Evolutionary conservation across 768 basidiomycete genomes (phyloP).

Genomic region (Cyclocybe cylindracea): DNA sequence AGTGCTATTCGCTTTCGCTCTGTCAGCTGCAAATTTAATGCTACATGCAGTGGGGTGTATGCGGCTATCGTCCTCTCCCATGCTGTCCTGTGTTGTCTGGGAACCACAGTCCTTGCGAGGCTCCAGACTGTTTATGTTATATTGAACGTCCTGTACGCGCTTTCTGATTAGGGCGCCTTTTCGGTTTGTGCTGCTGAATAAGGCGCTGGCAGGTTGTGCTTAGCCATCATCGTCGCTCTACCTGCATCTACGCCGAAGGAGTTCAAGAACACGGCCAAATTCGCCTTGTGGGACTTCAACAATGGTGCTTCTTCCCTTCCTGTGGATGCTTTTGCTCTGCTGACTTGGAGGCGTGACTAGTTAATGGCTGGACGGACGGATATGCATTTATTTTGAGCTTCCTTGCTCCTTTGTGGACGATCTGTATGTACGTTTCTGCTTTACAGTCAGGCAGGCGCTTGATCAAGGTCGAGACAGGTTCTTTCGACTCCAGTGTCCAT

Average conservation of each 20-base stretch:
- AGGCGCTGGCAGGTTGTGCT: constrained; percentile 45
- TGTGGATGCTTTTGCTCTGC: background rate
- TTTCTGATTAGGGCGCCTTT: background rate
- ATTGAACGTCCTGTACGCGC: constrained; percentile 64
- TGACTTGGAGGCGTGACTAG: constrained; percentile 24
- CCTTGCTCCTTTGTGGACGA: constrained; percentile 44
- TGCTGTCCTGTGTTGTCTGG: constrained; percentile 66
- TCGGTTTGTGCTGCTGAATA: background rate
- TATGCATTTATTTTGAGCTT: constrained; percentile 55
- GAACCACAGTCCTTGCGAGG: constrained; percentile 64
- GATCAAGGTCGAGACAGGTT: constrained; percentile 21
- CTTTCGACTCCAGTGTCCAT: constrained; percentile 59
- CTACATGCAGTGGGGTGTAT: constrained; percentile 53
- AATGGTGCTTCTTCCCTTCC: constrained; percentile 42
- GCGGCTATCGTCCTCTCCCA: constrained; percentile 61
- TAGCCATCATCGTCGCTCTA: constrained; percentile 69
- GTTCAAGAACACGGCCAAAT: constrained; percentile 59
- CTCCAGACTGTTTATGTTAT: constrained; percentile 70
- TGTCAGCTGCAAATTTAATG: background rate
- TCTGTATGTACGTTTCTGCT: constrained; percentile 26
- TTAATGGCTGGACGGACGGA: constrained; percentile 57
- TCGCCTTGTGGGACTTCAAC: constrained; percentile 61
- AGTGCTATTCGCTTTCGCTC: background rate
- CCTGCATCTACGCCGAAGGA: constrained; percentile 63
- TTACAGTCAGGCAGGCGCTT: background rate